Base-by-base conservation (phyloP, 192 early-diverging fungal species). In the Umbelopsis ramanniana region DNA sequence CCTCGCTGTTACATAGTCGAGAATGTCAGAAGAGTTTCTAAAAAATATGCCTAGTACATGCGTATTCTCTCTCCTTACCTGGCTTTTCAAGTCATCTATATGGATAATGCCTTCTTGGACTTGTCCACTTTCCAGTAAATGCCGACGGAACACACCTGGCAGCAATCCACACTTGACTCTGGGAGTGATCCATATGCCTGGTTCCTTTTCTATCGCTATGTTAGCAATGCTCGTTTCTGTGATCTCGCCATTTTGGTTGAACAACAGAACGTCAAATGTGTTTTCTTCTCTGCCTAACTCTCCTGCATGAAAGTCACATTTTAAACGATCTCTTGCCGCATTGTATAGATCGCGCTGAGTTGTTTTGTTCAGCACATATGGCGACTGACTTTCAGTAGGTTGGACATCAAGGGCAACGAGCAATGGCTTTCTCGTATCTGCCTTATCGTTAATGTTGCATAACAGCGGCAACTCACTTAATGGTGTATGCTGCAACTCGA, bases 211-310 rank as follows among this genome's bases (percentile, higher is more conserved):
- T 53, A 89, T 47, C 4, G 87, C 87, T 47, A 89, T 80, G 47
- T 89, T 89, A 23, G 85, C 79, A 60, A 89, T 86, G 29, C 84
- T 78, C 11, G 82, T 76, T 46, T 89, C 87, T 37, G 84, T 89
- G 4, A 89, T 72, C 66, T 89, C 72, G n/a, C 68, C 26, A 2
- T 75, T 46, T 46, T 83, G 69, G 66, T 89, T 89, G 46, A 78
- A 87, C 35, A 89, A 29, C 21, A 87, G 66, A 37, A 87, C 87
- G 57, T 89, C 87, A 66, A 83, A 86, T 9, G 81, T 72, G 0
- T 40, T 55, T 52, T 52, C 72, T 12, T 72, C 68, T 29, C 76
- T 46, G 1, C 46, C 50, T 15, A 60, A 33, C 0, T 73, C 71
- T 11, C 53, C 53, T 4, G 66, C 68, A 50, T 74, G 50, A 52